Percentiles rank a stretch among this genome's conserved stretches.
Evolutionary conservation across 2,329 filamentous ascomycete genomes (phyloP).

Genomic region (Magnaporthiopsis rhizophila): DNA sequence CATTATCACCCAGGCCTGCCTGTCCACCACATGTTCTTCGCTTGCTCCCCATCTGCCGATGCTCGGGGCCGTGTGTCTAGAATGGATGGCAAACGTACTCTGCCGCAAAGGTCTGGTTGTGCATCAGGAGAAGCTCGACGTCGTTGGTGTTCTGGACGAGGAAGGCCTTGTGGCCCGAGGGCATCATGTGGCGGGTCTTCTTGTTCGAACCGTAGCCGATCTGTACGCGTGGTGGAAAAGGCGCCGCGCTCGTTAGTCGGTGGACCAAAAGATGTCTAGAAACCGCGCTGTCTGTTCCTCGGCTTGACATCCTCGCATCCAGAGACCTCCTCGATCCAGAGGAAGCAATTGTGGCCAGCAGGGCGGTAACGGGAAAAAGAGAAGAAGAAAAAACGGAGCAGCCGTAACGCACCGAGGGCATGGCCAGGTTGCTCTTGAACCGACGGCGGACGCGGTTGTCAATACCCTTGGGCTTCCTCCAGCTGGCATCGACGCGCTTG

Average conservation of each 20-base stretch:
- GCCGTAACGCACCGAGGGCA: slow-evolving; percentile 81
- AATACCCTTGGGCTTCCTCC: slow-evolving; percentile 99
- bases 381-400: background rate
- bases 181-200: slow-evolving; percentile 98
- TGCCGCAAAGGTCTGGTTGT: slow-evolving; percentile 98
- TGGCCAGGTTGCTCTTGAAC: slow-evolving; percentile 90
- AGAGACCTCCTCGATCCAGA: background rate
- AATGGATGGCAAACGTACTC: slow-evolving; percentile 59
- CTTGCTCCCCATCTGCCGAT: too few species aligned
- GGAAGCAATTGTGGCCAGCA: background rate
- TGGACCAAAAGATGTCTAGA: too few species aligned
- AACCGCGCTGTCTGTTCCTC: background rate
- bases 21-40: slow-evolving; percentile 2
- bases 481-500: slow-evolving; percentile 82
- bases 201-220: slow-evolving; percentile 99
- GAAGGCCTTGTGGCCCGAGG: slow-evolving; percentile 99
- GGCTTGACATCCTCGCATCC: slow-evolving; percentile 3
- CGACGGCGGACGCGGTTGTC: slow-evolving; percentile 96
- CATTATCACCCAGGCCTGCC: background rate
- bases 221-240: slow-evolving; percentile 38
- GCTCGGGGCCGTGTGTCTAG: too few species aligned
- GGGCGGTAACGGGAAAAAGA: background rate
- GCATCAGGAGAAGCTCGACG: slow-evolving; percentile 97
- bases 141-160: slow-evolving; percentile 95
- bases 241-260: too few species aligned